Conservation (phyloP, 352 stramenopile species). For the Thalassiosira allenii region DNA sequence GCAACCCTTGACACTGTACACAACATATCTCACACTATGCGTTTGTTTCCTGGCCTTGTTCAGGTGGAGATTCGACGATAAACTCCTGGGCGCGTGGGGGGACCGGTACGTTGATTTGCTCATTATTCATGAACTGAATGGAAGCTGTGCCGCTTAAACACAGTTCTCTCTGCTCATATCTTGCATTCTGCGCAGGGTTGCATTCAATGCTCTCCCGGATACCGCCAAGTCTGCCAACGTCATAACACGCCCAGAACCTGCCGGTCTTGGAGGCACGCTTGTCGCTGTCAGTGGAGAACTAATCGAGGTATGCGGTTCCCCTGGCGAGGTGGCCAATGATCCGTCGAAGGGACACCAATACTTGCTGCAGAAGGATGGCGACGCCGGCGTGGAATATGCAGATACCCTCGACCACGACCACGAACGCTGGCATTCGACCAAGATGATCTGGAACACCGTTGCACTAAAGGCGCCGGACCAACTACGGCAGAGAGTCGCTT, state of each 20-base stretch:
- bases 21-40: no score
- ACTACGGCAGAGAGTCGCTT: conserved; percentile 46
- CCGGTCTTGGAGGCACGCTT: conserved; percentile 33
- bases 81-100: conserved; percentile 36
- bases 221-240: conserved; percentile 44
- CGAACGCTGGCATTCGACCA: conserved; percentile 39
- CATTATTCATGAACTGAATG: conserved; percentile 1
- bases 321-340: conserved; percentile 28
- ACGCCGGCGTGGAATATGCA: conserved; percentile 40
- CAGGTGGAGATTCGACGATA: conserved; percentile 38
- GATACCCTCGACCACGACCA: conserved; percentile 55
- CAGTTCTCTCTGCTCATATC: conserved; percentile 31
- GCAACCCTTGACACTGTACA: no score
- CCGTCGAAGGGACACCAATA: conserved; percentile 51
- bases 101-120: conserved; percentile 23
- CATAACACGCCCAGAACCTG: conserved; percentile 2
- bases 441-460: conserved; percentile 57
- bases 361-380: conserved; percentile 50
- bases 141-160: conserved; percentile 62
- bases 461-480: conserved; percentile 30
- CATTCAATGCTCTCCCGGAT: conserved; percentile 49
- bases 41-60: no score
- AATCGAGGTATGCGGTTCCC: conserved; percentile 42
- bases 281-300: conserved; percentile 8
- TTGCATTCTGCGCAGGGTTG: conserved; percentile 11